These are phyloP conservation scores for Chalaropsis thielavioides DNA, from an alignment of 2,329 filamentous ascomycete genomes.

Conservation along the genomic window DNA sequence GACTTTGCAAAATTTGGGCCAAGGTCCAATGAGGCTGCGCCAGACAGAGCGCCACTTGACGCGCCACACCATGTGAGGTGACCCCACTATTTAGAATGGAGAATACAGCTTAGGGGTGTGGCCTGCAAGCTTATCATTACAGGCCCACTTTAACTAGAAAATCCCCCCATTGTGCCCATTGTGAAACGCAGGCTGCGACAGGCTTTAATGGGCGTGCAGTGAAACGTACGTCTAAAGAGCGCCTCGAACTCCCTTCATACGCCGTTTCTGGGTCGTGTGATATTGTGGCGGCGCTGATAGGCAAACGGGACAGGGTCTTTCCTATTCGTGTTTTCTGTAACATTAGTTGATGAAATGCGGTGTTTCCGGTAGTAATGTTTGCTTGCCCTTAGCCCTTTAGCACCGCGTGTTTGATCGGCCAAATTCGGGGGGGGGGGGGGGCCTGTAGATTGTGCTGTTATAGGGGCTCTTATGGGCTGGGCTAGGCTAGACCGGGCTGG, in stretches of 20 bases:
- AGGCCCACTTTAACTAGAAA: background rate
- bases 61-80: background rate
- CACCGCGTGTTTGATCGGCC: background rate
- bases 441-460: background rate
- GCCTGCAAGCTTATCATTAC: background rate
- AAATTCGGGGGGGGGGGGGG: background rate
- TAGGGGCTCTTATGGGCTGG: background rate
- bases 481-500: background rate
- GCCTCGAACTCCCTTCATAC: background rate
- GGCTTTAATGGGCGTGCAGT: background rate
- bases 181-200: background rate
- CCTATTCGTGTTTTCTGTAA: background rate
- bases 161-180: background rate
- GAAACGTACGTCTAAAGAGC: background rate
- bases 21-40: conserved; percentile 3
- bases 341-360: background rate
- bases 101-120: background rate
- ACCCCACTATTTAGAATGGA: background rate
- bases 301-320: background rate
- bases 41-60: background rate
- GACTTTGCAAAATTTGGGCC: conserved; percentile 8
- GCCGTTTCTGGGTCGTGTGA: background rate
- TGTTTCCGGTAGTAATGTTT: background rate
- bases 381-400: background rate
- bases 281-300: background rate